A percentile compares a stretch with the other conserved stretches of the same genome.
These are phyloP conservation scores for Ehretia macrophylla DNA, from an alignment of 257 asterid genomes.

Conservation along the genomic window DNA sequence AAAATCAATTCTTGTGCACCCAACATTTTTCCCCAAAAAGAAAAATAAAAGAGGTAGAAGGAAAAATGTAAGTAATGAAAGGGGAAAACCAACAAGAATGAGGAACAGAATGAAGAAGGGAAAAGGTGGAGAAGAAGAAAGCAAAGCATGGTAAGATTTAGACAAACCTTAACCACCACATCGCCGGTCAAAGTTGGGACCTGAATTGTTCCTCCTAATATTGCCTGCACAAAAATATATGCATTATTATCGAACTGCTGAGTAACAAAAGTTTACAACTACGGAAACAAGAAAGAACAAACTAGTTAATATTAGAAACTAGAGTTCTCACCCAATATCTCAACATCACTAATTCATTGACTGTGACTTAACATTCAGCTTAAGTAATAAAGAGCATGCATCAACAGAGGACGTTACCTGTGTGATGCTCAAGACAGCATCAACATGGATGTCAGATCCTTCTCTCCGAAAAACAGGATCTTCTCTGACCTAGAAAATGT, in stretches of 20 bases:
- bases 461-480: constrained; percentile 96
- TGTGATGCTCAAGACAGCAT: constrained; percentile 75
- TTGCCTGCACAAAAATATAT: constrained; percentile 57
- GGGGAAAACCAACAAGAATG: too few species aligned
- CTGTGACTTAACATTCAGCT: too few species aligned
- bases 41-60: too few species aligned
- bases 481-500: constrained; percentile 69
- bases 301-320: neutral
- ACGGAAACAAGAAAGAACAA: neutral
- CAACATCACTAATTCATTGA: too few species aligned
- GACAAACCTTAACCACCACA: constrained; percentile 82
- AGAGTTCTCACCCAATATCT: too few species aligned
- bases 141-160: constrained; percentile 8
- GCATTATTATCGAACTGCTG: constrained; percentile 3
- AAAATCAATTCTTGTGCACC: too few species aligned
- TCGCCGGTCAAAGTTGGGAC: constrained; percentile 91
- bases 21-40: too few species aligned
- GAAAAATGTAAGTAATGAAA: too few species aligned
- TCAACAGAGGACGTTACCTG: constrained; percentile 46
- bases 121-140: too few species aligned
- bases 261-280: constrained; percentile 1
- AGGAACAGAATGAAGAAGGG: too few species aligned
- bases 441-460: constrained; percentile 88
- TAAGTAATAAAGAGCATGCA: neutral
- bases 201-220: constrained; percentile 86